These are phyloP conservation scores for Aspergillus pseudoglaucus DNA, from an alignment of 2,329 filamentous ascomycete species.

Conservation along the genomic window DNA sequence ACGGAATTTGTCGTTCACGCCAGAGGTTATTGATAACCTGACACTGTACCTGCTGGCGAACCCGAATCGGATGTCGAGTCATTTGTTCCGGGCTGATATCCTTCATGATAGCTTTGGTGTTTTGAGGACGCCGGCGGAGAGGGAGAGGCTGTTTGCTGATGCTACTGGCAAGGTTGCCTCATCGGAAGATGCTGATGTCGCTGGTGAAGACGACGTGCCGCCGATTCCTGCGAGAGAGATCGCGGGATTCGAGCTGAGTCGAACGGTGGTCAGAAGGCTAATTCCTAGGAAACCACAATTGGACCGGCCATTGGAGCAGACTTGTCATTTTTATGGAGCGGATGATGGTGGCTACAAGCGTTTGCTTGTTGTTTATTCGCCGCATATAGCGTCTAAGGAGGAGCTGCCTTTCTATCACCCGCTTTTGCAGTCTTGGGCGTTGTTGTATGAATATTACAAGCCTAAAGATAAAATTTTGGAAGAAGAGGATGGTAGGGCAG, in stretches of 20 bases:
- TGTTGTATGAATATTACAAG: constrained; percentile 54
- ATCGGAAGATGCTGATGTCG: constrained; percentile 4
- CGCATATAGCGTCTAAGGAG: constrained; percentile 57
- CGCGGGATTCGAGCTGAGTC: constrained; percentile 40
- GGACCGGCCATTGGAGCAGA: constrained; percentile 72
- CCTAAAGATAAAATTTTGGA: constrained; percentile 11
- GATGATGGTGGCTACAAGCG: constrained; percentile 18
- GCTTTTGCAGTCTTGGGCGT: constrained; percentile 64
- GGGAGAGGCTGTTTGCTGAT: constrained; percentile 17
- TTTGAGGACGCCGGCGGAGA: constrained; percentile 26
- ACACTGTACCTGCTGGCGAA: constrained; percentile 45
- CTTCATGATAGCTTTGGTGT: constrained; percentile 47
- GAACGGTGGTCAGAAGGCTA: constrained; percentile 66
- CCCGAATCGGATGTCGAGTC: constrained; percentile 53
- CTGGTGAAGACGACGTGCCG: constrained; percentile 5
- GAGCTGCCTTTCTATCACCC: constrained; percentile 87
- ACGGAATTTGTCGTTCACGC: constrained; percentile 18
- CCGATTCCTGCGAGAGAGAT: constrained; percentile 18
- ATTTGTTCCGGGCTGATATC: constrained; percentile 57
- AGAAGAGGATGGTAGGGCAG: constrained; percentile 24
- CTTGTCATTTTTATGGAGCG: constrained; percentile 62
- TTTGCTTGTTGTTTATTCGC: constrained; percentile 65
- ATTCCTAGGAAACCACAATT: constrained; percentile 75
- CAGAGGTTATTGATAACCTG: constrained; percentile 40
- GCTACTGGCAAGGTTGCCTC: constrained; percentile 1